Conservation (phyloP, 1,284 basidiomycete genomes). For the Amylostereum areolatum region DNA sequence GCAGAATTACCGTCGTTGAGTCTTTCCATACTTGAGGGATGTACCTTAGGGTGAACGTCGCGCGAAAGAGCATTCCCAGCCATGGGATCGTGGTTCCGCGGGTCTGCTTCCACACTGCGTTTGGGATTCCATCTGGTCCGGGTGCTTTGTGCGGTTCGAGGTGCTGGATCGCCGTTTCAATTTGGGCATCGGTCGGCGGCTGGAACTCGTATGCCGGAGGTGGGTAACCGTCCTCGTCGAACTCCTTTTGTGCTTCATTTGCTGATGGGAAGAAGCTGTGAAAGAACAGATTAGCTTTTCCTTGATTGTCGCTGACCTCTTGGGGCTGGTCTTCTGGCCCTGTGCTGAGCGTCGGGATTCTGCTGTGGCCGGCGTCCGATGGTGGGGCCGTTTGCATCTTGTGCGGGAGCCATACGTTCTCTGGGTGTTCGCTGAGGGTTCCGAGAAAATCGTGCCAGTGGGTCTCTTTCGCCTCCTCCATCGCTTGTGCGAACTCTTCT, state of each 20-base stretch:
- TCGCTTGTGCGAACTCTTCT: slow-evolving; percentile 21
- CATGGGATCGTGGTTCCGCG: slow-evolving; percentile 18
- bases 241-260: no score
- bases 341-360: slow-evolving; percentile 24
- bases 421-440: slow-evolving; percentile 12
- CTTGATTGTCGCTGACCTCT: slow-evolving; percentile 16
- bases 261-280: no score
- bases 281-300: slow-evolving; percentile 27
- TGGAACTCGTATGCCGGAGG: slow-evolving; percentile 18
- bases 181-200: slow-evolving; percentile 14
- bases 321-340: background rate
- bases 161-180: slow-evolving; percentile 13
- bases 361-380: slow-evolving; percentile 23
- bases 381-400: slow-evolving; percentile 20
- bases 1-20: slow-evolving; percentile 27
- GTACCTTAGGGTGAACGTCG: slow-evolving; percentile 17
- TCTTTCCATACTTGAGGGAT: slow-evolving; percentile 28
- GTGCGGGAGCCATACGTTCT: slow-evolving; percentile 27
- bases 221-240: slow-evolving; percentile 13
- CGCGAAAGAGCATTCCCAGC: slow-evolving; percentile 24
- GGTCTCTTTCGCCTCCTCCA: slow-evolving; percentile 23
- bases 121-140: slow-evolving; percentile 28
- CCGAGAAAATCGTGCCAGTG: slow-evolving; percentile 31
- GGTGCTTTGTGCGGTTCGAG: slow-evolving; percentile 29
- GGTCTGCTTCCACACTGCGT: slow-evolving; percentile 25